A percentile compares a stretch with the other conserved stretches of the same genome.
These are phyloP conservation scores for Lactifluus rugatus DNA, from an alignment of 768 basidiomycete genomes.

Conservation along the genomic window DNA sequence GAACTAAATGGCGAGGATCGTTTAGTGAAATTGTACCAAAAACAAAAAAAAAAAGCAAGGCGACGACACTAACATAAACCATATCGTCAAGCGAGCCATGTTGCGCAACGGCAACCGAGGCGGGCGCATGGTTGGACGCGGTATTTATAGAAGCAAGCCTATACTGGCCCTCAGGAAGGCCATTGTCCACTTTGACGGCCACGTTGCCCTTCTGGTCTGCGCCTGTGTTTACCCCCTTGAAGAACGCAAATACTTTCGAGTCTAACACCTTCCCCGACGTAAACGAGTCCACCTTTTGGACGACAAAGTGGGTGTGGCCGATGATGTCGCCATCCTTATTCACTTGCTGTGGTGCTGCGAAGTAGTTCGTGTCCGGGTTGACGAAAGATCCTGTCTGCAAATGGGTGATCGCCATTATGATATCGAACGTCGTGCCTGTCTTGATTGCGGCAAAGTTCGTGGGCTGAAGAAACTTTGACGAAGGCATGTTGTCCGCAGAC, in stretches of 20 bases:
- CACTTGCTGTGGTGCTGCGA: slow-evolving; percentile 41
- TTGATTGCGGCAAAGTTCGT: slow-evolving; percentile 33
- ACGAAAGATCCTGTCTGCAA: slow-evolving; percentile 40
- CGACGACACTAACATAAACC: slow-evolving; percentile 39
- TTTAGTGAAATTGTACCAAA: neutral
- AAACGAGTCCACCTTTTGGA: slow-evolving; percentile 38
- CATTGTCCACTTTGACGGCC: slow-evolving; percentile 40
- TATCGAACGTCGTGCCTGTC: slow-evolving; percentile 35
- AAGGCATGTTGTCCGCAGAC: slow-evolving; percentile 36
- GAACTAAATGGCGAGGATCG: neutral
- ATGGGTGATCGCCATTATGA: slow-evolving; percentile 31
- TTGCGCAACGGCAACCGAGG: slow-evolving; percentile 48
- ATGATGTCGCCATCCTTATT: slow-evolving; percentile 34
- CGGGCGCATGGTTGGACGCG: slow-evolving; percentile 50
- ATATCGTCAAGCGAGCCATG: slow-evolving; percentile 53
- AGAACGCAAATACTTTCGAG: slow-evolving; percentile 49
- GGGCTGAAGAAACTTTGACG: slow-evolving; percentile 35
- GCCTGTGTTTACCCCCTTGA: slow-evolving; percentile 43
- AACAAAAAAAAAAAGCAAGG: neutral
- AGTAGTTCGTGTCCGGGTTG: slow-evolving; percentile 40
- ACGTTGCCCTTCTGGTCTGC: slow-evolving; percentile 36
- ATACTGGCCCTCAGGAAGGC: slow-evolving; percentile 52
- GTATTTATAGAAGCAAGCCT: slow-evolving; percentile 48
- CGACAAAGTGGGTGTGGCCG: slow-evolving; percentile 50
- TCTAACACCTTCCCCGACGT: slow-evolving; percentile 36